Base-by-base conservation (phyloP, 805 yeast species). In the Candida ficus region DNA sequence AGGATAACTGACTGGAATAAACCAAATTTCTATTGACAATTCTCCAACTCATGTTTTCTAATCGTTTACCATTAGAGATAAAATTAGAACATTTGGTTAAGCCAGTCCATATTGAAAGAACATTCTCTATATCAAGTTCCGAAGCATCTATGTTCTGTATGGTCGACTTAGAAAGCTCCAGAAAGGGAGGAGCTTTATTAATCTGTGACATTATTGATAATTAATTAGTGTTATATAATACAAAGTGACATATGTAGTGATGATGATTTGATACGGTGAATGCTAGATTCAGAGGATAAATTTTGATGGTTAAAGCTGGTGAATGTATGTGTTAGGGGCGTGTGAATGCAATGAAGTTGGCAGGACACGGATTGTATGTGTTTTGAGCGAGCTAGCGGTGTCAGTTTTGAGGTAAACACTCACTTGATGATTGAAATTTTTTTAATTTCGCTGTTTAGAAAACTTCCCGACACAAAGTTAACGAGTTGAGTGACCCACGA, bases 81-180 rank as follows among this genome's bases (percentile, higher is more conserved):
- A 52, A 55, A 14, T 48, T 52, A 8, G 61, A 57, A 30, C 61
- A 57, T 36, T 53, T 57, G 1, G 58, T 57, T 13, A 57, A 42
- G 2, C 71, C 68, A 9, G 70, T 64, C 70, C 72, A 67, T 19
- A 68, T 60, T 3, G 67, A 60, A 22, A 68, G 48, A 4, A 68
- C 64, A 37, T 63, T 64, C 39, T 66, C 69, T 29, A 68, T 53
- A 31, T 67, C 67, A 11, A 65, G 48, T 4, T 57, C 57, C 18
- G 53, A 43, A 1, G 58, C 52, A 35, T 54, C 59, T 29, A 53
- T 45, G 19, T 29, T 44, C 37, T 54, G 50, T 8, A 57, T 49
- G 10, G 57, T 53, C 10, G 54, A 49, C 22, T 48, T 46, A 8
- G 61, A 57, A 7, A 55, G 43, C 44, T 57, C 60, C 42, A 56